A percentile compares a stretch with the other conserved stretches of the same genome.
Evolutionary conservation across 2,329 filamentous ascomycete genomes (phyloP).

Genomic region (Pleomassaria siparia): DNA sequence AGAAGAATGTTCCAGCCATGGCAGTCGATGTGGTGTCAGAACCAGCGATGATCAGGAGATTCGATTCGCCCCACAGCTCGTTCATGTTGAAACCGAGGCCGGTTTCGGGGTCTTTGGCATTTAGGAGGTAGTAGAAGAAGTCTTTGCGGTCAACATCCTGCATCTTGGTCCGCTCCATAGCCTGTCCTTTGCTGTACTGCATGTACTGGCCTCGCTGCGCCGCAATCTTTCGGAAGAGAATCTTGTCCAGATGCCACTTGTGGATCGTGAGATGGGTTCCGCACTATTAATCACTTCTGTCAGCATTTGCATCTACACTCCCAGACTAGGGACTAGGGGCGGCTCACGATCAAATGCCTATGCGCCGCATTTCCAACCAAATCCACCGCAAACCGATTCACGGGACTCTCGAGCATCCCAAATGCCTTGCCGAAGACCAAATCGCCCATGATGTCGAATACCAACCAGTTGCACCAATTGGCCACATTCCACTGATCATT

Average conservation of each 20-base stretch:
- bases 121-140: slow-evolving; percentile 52
- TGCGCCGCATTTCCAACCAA: slow-evolving; percentile 49
- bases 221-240: slow-evolving; percentile 49
- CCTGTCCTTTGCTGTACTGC: slow-evolving; percentile 47
- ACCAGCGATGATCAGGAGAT: slow-evolving; percentile 53
- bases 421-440: slow-evolving; percentile 50
- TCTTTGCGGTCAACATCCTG: slow-evolving; percentile 47
- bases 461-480: slow-evolving; percentile 48
- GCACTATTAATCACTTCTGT: slow-evolving; percentile 36
- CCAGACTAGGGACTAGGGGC: not conserved
- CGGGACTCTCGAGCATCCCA: slow-evolving; percentile 44
- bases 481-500: slow-evolving; percentile 47
- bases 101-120: slow-evolving; percentile 51
- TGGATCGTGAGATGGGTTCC: slow-evolving; percentile 49
- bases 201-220: slow-evolving; percentile 45
- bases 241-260: slow-evolving; percentile 46
- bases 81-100: slow-evolving; percentile 47
- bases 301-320: slow-evolving; percentile 10
- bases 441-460: slow-evolving; percentile 57
- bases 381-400: slow-evolving; percentile 46
- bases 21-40: slow-evolving; percentile 50
- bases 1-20: slow-evolving; percentile 47
- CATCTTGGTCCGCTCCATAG: slow-evolving; percentile 46
- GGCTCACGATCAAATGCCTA: slow-evolving; percentile 47
- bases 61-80: slow-evolving; percentile 54